Evolutionary conservation across 257 asterid species (phyloP), one percentile per base, ranked within the genome.

Genomic region (Gentiana straminea): DNA sequence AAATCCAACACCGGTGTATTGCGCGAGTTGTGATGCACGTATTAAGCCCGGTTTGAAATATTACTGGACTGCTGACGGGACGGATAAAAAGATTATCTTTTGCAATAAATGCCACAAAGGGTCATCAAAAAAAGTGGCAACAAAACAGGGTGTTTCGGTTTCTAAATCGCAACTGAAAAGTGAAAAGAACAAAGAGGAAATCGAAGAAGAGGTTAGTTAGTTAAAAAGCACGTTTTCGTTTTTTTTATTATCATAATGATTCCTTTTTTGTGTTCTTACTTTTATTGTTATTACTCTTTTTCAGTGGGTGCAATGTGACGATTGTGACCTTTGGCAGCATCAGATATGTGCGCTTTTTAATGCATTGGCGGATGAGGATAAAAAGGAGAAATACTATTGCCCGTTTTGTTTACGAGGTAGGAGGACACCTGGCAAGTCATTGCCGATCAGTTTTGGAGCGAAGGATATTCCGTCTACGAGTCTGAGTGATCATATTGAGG

Each of bases 221-320:
- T 24, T 24, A 24, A 24, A 59, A 38, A 51, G 51, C 39, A 45
- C 47, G 24, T 55, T 11, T 54, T 34, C 51, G 65, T 51, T 51
- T 52, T 54, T 38, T 60, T 51, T 39, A 63, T 64, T 57, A 51
- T 51, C 13, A 58, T 33, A 41, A n/a, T 39, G 52, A 36, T 55
- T 33, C 61, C 39, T n/a, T 15, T 7, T 63, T 61, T 4, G 4
- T 46, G 33, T 15, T 45, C 46, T 55, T 52, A 32, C 33, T 64
- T 39, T 61, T 59, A 39, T 24, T 57, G 41, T 54, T 59, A 37
- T 35, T 57, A 65, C 54, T 64, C 36, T 53, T 61, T 64, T 72
- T 65, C 70, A 86, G 94, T 83, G 95, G 95, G 94, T 86, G 58
- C 76, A 56, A 54, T 86, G 95, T 41, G 83, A 83, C 68, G 73